Conservation (phyloP, 805 yeast genomes). For the Gaillardinia entomophila region DNA sequence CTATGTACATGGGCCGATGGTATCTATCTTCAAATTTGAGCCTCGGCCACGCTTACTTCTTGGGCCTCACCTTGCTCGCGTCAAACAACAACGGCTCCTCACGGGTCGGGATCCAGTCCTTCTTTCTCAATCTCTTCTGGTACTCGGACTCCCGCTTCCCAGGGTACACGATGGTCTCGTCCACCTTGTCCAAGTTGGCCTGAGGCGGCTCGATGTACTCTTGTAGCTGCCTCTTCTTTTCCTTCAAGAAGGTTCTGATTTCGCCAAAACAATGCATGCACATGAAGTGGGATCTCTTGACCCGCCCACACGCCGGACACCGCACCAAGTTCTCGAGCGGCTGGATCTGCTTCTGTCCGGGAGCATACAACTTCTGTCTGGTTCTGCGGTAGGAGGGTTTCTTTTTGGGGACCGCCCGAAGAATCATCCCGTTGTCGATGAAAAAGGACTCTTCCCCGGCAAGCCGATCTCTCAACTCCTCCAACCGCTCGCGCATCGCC, state of each 20-base stretch:
- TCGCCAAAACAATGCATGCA: conserved; percentile 91
- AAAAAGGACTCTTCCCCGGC: conserved; percentile 33
- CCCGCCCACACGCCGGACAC: conserved; percentile 94
- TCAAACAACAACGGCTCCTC: conserved; percentile 36
- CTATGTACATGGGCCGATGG: neutral
- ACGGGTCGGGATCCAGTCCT: conserved; percentile 41
- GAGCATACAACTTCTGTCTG: conserved; percentile 76
- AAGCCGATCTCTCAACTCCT: conserved; percentile 35
- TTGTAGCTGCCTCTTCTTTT: conserved; percentile 26
- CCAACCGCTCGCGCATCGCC: conserved; percentile 14
- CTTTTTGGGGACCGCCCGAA: conserved; percentile 91
- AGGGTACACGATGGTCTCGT: conserved; percentile 65
- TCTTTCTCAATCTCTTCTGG: conserved; percentile 23
- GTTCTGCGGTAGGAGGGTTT: conserved; percentile 83
- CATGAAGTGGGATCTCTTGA: conserved; percentile 81
- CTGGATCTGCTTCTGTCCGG: conserved; percentile 76
- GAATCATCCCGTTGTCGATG: conserved; percentile 59
- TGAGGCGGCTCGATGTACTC: conserved; percentile 28
- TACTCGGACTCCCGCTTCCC: conserved; percentile 48
- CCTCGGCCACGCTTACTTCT: conserved; percentile 2
- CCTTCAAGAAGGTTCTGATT: conserved; percentile 70
- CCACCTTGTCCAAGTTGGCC: conserved; percentile 51
- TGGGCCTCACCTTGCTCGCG: conserved; percentile 15
- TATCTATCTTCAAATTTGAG: neutral
- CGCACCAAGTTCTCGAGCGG: conserved; percentile 72